Evolutionary conservation across 2,329 filamentous ascomycete species (phyloP).

Genomic region (Penicillium glabrum): DNA sequence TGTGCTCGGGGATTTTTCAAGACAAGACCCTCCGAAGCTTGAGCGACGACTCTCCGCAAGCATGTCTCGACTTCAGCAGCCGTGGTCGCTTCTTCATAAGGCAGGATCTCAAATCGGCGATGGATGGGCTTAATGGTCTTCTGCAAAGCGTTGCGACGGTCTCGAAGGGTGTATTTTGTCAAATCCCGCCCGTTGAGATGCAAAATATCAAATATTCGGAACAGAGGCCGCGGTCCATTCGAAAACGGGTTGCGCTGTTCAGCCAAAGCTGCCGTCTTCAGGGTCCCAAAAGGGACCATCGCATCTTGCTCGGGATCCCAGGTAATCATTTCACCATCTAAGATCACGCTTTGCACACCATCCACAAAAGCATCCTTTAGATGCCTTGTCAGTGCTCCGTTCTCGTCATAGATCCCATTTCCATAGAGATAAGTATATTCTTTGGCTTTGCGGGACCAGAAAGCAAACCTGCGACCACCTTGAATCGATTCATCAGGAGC

Average conservation of each 20-base stretch:
- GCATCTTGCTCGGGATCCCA: conserved; percentile 88
- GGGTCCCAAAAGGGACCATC: conserved; percentile 83
- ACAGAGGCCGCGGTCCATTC: conserved; percentile 71
- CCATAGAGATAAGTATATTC: conserved; percentile 96
- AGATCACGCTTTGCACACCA: conserved; percentile 79
- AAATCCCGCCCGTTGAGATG: conserved; percentile 80
- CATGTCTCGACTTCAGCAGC: conserved; percentile 74
- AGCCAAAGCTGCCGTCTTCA: conserved; percentile 84
- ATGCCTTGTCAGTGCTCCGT: conserved; percentile 76
- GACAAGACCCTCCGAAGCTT: conserved; percentile 85
- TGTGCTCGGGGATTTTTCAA: conserved; percentile 88
- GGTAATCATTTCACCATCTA: conserved; percentile 98
- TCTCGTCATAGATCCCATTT: conserved; percentile 68
- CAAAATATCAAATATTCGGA: conserved; percentile 86
- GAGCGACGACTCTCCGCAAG: conserved; percentile 79
- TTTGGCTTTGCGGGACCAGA: conserved; percentile 95
- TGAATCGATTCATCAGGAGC: conserved; percentile 64
- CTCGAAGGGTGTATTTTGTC: conserved; percentile 77
- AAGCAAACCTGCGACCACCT: conserved; percentile 74
- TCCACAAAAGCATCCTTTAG: conserved; percentile 73
- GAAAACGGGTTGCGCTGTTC: conserved; percentile 71
- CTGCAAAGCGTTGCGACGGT: conserved; percentile 74
- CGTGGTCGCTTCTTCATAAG: conserved; percentile 64
- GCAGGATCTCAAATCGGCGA: conserved; percentile 80
- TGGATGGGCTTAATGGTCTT: conserved; percentile 68